Percentiles rank a stretch among this genome's conserved stretches.
These are phyloP conservation scores for Aspergillus neotritici DNA, from an alignment of 2,329 filamentous ascomycete genomes.

Conservation along the genomic window DNA sequence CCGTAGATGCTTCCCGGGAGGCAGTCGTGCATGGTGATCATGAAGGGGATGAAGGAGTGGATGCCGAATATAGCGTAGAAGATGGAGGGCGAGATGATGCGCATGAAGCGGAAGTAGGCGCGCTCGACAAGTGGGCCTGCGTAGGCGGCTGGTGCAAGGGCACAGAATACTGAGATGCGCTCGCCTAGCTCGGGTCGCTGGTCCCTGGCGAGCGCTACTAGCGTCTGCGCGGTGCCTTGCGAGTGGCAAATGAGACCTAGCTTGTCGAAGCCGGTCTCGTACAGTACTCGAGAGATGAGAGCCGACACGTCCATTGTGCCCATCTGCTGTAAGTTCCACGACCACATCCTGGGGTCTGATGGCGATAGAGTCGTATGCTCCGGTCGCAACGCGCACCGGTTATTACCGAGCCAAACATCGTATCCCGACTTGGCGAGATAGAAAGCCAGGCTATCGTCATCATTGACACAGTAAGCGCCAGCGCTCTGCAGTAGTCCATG, in stretches of 20 bases:
- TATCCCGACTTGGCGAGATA: conserved; percentile 87
- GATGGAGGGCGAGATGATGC: conserved; percentile 65
- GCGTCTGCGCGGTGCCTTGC: conserved; percentile 83
- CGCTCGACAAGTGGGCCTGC: conserved; percentile 80
- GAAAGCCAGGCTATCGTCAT: conserved; percentile 84
- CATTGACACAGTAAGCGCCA: conserved; percentile 83
- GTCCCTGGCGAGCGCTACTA: conserved; percentile 83
- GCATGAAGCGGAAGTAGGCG: conserved; percentile 89
- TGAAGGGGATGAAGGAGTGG: conserved; percentile 86
- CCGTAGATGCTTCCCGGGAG: conserved; percentile 67
- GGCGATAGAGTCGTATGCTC: conserved; percentile 66
- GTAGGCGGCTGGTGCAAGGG: conserved; percentile 83
- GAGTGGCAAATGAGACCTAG: conserved; percentile 80
- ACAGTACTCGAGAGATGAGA: conserved; percentile 69
- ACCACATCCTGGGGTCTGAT: conserved; percentile 86
- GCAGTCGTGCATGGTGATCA: conserved; percentile 74
- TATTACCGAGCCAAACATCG: conserved; percentile 94
- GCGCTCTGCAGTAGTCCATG: conserved; percentile 84
- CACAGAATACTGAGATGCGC: conserved; percentile 83
- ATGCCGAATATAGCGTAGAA: conserved; percentile 85
- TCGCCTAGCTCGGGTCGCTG: conserved; percentile 79
- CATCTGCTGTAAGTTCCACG: conserved; percentile 94
- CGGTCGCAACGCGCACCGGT: conserved; percentile 78
- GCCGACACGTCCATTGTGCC: conserved; percentile 82
- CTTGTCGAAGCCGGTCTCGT: conserved; percentile 76